A percentile compares a stretch with the other conserved stretches of the same genome.
These are phyloP conservation scores for Microthlaspi erraticum DNA, from an alignment of 345 rosid species.

Conservation along the genomic window DNA sequence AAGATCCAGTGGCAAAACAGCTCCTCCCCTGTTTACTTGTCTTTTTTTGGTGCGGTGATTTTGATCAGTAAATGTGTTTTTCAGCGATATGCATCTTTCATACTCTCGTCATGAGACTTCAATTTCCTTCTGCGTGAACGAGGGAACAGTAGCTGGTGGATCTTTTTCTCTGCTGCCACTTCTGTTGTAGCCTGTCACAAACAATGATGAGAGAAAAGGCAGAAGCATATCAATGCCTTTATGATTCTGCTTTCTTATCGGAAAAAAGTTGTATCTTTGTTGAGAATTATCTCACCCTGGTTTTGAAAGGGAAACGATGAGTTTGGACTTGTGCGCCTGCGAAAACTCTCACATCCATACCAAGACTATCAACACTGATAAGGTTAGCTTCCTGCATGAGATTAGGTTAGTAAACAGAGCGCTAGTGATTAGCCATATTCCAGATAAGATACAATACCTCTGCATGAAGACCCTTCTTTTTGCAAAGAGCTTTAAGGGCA, in stretches of 20 bases:
- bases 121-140: conserved; percentile 80
- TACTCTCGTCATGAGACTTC: conserved; percentile 52
- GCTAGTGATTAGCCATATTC: neutral
- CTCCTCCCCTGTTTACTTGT: conserved; percentile 25
- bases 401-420: neutral
- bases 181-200: conserved; percentile 68
- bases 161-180: conserved; percentile 85
- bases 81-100: conserved; percentile 37
- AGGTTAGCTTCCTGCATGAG: conserved; percentile 63
- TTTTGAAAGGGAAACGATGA: conserved; percentile 92
- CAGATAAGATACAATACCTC: conserved; percentile 56
- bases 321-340: conserved; percentile 76
- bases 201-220: conserved; percentile 19
- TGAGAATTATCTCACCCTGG: conserved; percentile 51
- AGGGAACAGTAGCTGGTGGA: conserved; percentile 79
- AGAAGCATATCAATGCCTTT: conserved; percentile 13
- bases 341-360: conserved; percentile 83
- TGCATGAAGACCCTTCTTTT: conserved; percentile 79
- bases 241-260: conserved; percentile 9
- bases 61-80: conserved; percentile 1
- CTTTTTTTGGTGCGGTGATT: neutral
- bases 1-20: conserved; percentile 30
- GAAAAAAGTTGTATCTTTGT: conserved; percentile 10
- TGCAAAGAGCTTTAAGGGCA: conserved; percentile 89
- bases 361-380: conserved; percentile 91